phyloP scores from a whole-genome alignment of 164 flowering plant genomes.

The Taxillus chinensis region DNA sequence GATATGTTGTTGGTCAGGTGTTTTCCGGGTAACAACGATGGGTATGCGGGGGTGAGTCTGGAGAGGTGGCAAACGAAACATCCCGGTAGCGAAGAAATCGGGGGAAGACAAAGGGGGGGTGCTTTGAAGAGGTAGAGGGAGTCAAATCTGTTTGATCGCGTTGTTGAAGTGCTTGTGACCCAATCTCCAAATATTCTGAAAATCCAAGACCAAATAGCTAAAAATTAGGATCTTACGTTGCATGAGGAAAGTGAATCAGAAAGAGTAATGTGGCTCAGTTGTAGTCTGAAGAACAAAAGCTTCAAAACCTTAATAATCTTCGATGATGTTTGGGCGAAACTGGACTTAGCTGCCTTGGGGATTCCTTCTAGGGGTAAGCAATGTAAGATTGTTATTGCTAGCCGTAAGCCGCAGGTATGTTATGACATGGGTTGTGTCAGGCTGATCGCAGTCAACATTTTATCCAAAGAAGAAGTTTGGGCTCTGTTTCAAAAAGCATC shows the following conservation, averaged over 20 bases:
- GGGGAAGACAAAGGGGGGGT: too few species aligned
- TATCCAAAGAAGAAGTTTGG: constrained; percentile 4
- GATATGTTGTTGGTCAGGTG: too few species aligned
- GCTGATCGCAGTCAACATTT: background rate
- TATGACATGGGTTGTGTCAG: background rate
- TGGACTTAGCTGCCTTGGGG: constrained; percentile 5
- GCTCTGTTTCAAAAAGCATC: constrained; percentile 1
- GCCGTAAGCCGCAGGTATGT: constrained; percentile 2
- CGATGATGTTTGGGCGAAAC: constrained; percentile 10
- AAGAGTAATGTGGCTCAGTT: background rate
- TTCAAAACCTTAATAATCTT: constrained; percentile 8
- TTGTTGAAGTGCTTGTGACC: constrained; percentile 3
- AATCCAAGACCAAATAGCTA: constrained; percentile 7
- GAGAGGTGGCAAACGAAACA: too few species aligned
- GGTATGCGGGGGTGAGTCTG: too few species aligned
- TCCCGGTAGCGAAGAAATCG: too few species aligned
- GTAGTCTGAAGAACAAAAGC: constrained; percentile 1
- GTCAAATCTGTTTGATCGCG: constrained; percentile 3
- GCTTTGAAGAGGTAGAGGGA: background rate
- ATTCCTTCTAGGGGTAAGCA: constrained; percentile 5
- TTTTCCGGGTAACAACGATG: too few species aligned
- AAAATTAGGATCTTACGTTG: background rate
- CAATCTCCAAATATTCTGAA: constrained; percentile 1
- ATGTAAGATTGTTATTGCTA: constrained; percentile 1
- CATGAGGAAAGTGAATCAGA: background rate